phyloP scores from a whole-genome alignment of 2,329 filamentous ascomycete genomes.

The Aspergillus sclerotialis region DNA sequence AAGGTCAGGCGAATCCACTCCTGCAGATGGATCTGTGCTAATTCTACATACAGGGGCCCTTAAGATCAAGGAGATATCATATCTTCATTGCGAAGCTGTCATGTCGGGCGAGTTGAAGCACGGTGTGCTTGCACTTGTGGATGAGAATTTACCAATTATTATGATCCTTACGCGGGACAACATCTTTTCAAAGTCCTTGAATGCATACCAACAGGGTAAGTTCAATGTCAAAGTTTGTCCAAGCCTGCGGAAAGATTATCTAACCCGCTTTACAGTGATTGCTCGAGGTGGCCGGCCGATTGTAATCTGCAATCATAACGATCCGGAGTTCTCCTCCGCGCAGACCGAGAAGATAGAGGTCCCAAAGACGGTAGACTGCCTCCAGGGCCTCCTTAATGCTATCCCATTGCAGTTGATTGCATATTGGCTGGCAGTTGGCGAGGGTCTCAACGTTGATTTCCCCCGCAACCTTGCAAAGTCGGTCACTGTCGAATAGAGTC shows the following conservation, averaged over 20 bases:
- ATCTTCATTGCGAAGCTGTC: slow-evolving; percentile 98
- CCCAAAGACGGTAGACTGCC: slow-evolving; percentile 85
- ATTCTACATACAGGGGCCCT: slow-evolving; percentile 56
- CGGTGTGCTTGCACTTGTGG: slow-evolving; percentile 91
- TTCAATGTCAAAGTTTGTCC: slow-evolving; percentile 2
- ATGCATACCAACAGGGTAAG: slow-evolving; percentile 94
- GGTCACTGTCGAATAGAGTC: slow-evolving; percentile 95
- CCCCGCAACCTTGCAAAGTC: slow-evolving; percentile 98
- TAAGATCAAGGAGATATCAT: slow-evolving; percentile 99
- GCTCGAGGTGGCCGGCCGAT: slow-evolving; percentile 93
- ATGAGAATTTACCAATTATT: slow-evolving; percentile 97
- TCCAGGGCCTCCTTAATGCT: slow-evolving; percentile 96
- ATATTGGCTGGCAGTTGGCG: slow-evolving; percentile 96
- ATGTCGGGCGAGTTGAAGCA: slow-evolving; percentile 99
- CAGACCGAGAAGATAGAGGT: slow-evolving; percentile 97
- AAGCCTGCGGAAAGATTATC: no score
- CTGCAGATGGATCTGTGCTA: slow-evolving; percentile 3
- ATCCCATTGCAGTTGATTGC: slow-evolving; percentile 96
- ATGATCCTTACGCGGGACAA: slow-evolving; percentile 98
- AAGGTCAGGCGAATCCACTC: slow-evolving; percentile 49
- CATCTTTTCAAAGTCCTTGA: slow-evolving; percentile 97
- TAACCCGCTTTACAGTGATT: slow-evolving; percentile 68
- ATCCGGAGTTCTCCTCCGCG: slow-evolving; percentile 79
- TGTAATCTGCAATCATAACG: slow-evolving; percentile 90
- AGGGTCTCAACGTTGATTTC: slow-evolving; percentile 97